Percentiles rank a stretch among this genome's conserved stretches.
These are phyloP conservation scores for Phytophthora agathidicida DNA, from an alignment of 352 stramenopile species.

Conservation along the genomic window DNA sequence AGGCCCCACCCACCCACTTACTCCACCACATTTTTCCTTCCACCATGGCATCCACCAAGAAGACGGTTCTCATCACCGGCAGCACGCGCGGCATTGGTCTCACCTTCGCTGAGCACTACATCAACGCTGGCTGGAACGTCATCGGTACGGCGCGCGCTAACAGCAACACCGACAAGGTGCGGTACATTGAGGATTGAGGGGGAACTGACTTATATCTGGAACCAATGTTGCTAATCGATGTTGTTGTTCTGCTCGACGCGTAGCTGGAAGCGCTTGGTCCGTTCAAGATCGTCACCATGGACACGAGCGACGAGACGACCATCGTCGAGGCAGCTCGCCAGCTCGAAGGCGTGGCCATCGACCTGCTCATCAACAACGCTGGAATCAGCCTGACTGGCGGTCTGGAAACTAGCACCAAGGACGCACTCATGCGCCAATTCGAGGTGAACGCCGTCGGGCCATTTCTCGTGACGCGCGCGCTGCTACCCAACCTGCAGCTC, in stretches of 20 bases:
- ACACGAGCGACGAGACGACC: constrained; percentile 42
- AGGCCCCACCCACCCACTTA: background rate
- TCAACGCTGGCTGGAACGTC: constrained; percentile 4
- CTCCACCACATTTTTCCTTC: background rate
- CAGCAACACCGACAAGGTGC: background rate
- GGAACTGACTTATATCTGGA: too few relatives aligned
- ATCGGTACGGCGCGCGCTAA: background rate
- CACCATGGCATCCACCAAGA: constrained; percentile 1
- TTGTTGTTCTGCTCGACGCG: background rate
- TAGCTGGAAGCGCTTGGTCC: constrained; percentile 10
- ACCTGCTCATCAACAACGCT: constrained; percentile 63
- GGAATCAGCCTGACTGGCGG: constrained; percentile 33
- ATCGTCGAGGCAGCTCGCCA: constrained; percentile 31
- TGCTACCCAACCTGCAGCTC: constrained; percentile 43
- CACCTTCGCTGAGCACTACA: constrained; percentile 35
- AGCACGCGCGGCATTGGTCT: constrained; percentile 34
- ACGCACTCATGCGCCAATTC: constrained; percentile 39
- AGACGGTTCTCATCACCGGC: constrained; percentile 5
- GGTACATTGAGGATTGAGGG: too few relatives aligned
- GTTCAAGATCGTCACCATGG: constrained; percentile 44
- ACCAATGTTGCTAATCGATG: background rate
- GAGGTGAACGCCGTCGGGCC: constrained; percentile 22
- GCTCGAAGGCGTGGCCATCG: constrained; percentile 41
- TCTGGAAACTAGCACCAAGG: constrained; percentile 33
- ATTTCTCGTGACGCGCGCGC: constrained; percentile 47